Evolutionary conservation across 129 eudicot species (phyloP).

Genomic region (Scalesia atractyloides): DNA sequence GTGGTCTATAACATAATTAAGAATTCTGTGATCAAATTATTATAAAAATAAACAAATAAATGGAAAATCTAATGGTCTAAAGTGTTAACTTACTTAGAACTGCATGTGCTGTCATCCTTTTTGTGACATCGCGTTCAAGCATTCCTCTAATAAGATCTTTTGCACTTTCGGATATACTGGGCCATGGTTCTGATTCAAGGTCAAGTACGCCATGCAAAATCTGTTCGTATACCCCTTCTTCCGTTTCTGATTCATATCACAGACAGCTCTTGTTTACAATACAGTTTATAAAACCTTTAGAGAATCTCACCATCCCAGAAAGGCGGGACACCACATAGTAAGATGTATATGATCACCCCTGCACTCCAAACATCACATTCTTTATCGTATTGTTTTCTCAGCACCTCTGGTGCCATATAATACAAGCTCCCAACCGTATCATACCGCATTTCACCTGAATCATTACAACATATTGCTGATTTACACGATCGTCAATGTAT

Average conservation of each 20-base stretch:
- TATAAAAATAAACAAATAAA: neutral
- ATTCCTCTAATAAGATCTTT: constrained; percentile 82
- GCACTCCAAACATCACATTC: constrained; percentile 98
- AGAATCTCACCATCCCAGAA: constrained; percentile 87
- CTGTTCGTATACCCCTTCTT: constrained; percentile 85
- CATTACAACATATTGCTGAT: neutral
- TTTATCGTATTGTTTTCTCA: constrained; percentile 65
- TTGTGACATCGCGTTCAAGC: constrained; percentile 70
- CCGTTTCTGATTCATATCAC: constrained; percentile 61
- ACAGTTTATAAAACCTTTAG: neutral
- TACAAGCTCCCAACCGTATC: constrained; percentile 88
- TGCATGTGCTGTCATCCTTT: constrained; percentile 74
- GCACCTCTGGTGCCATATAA: constrained; percentile 88
- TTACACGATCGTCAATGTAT: neutral
- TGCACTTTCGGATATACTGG: constrained; percentile 79
- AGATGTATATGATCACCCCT: constrained; percentile 82
- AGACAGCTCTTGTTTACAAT: neutral
- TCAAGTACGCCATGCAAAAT: constrained; percentile 83
- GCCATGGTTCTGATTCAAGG: constrained; percentile 94
- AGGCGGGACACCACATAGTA: constrained; percentile 88
- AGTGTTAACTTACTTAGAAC: constrained; percentile 60
- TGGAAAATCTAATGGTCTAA: neutral
- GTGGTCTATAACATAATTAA: constrained; percentile 50
- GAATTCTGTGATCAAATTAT: neutral
- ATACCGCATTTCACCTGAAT: constrained; percentile 67